These are phyloP conservation scores for Fusarium pseudograminearum DNA, from an alignment of 2,329 filamentous ascomycete genomes.

Conservation along the genomic window DNA sequence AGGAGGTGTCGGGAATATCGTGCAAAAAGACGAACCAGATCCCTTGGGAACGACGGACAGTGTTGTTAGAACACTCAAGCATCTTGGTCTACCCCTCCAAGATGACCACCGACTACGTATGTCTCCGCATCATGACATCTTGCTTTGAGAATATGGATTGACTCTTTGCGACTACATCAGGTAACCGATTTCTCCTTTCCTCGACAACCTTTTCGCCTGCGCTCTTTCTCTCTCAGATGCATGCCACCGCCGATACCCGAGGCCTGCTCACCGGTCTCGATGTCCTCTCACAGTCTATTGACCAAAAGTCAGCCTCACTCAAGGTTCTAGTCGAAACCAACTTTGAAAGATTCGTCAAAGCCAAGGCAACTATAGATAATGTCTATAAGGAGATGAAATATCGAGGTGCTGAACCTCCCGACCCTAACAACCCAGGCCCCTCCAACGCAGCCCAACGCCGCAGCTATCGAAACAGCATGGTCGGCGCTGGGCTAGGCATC, in stretches of 20 bases:
- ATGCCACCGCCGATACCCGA: slow-evolving; percentile 86
- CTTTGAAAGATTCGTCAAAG: slow-evolving; percentile 97
- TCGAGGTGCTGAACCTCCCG: slow-evolving; percentile 67
- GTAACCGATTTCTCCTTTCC: slow-evolving; percentile 93
- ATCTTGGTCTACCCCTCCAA: slow-evolving; percentile 82
- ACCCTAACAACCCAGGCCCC: slow-evolving; percentile 61
- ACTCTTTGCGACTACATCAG: slow-evolving; percentile 55
- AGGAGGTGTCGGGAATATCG: slow-evolving; percentile 78
- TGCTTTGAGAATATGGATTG: slow-evolving; percentile 28
- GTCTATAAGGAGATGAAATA: slow-evolving; percentile 98
- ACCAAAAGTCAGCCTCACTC: slow-evolving; percentile 95
- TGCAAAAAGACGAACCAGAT: slow-evolving; percentile 93
- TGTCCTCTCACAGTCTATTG: slow-evolving; percentile 89
- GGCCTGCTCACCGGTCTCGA: slow-evolving; percentile 85
- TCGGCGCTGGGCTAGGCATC: slow-evolving; percentile 52
- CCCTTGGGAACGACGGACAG: slow-evolving; percentile 89
- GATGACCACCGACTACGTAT: slow-evolving; percentile 82
- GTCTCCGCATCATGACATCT: slow-evolving; percentile 49
- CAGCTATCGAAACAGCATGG: slow-evolving; percentile 69
- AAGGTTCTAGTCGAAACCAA: slow-evolving; percentile 98
- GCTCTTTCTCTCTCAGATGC: slow-evolving; percentile 91
- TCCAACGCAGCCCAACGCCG: slow-evolving; percentile 76
- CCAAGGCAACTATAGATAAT: slow-evolving; percentile 97
- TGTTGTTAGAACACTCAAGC: slow-evolving; percentile 82
- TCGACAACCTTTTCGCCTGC: slow-evolving; percentile 95